Percentiles rank a stretch among this genome's conserved stretches.
Conservation (phyloP, 2,329 filamentous ascomycete genomes). For the Sclerotinia minor region DNA sequence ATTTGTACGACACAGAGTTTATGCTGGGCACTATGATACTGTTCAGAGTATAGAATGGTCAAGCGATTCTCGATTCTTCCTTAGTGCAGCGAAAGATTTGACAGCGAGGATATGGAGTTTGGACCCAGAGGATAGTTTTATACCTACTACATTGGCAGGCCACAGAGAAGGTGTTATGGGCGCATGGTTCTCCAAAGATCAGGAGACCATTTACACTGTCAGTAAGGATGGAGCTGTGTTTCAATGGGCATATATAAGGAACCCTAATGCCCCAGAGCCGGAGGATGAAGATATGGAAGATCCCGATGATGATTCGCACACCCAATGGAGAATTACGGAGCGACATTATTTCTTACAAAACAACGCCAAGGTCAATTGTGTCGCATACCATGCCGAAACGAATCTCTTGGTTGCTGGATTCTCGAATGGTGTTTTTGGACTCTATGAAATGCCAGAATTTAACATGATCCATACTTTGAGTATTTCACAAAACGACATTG, state of each 20-base stretch:
- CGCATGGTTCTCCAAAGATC: slow-evolving; percentile 96
- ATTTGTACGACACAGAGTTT: slow-evolving; percentile 83
- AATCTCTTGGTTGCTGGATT: slow-evolving; percentile 97
- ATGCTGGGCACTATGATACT: slow-evolving; percentile 84
- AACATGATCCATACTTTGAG: slow-evolving; percentile 90
- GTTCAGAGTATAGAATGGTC: slow-evolving; percentile 93
- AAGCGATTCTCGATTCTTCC: slow-evolving; percentile 90
- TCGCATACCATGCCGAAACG: slow-evolving; percentile 81
- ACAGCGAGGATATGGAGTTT: slow-evolving; percentile 95
- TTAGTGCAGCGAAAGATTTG: slow-evolving; percentile 88
- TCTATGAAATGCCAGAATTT: slow-evolving; percentile 96
- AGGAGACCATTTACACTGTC: slow-evolving; percentile 93
- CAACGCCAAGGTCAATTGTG: slow-evolving; percentile 81
- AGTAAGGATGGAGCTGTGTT: slow-evolving; percentile 98
- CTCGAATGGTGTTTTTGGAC: slow-evolving; percentile 87
- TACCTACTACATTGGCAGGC: slow-evolving; percentile 83
- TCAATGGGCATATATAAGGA: slow-evolving; percentile 78
- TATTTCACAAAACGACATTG: slow-evolving; percentile 95
- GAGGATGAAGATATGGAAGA: slow-evolving; percentile 60
- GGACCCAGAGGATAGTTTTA: slow-evolving; percentile 81
- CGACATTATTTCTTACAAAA: slow-evolving; percentile 93
- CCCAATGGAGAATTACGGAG: slow-evolving; percentile 88
- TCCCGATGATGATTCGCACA: slow-evolving; percentile 62
- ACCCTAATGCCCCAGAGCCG: slow-evolving; percentile 54
- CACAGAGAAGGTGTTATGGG: slow-evolving; percentile 87